phyloP scores from a whole-genome alignment of 108 stramenopile genomes.

The Nannochloropsis oceanica region DNA sequence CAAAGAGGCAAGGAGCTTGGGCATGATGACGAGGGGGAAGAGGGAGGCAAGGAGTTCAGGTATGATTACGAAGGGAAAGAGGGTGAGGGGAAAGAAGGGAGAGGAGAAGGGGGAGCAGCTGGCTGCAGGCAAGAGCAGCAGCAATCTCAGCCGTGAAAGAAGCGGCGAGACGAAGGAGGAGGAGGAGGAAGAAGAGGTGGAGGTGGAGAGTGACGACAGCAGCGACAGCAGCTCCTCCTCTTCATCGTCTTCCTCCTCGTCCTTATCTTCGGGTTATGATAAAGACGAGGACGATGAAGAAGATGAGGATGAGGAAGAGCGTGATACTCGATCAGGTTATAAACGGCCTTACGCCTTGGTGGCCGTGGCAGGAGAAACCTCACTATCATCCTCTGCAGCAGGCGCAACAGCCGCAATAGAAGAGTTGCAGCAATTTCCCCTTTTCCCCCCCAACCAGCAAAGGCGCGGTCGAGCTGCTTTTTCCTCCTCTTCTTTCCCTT shows the following conservation, averaged over 20 bases:
- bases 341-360: not conserved
- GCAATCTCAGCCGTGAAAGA: not conserved
- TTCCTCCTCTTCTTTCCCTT: not conserved
- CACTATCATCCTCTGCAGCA: not conserved
- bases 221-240: not conserved
- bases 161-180: not conserved
- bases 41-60: not conserved
- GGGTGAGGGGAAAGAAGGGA: not conserved
- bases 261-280: not conserved
- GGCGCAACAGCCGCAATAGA: not conserved
- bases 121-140: not conserved
- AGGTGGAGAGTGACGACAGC: not conserved
- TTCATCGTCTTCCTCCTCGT: too few species aligned
- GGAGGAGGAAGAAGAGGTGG: not conserved
- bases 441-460: too few species aligned
- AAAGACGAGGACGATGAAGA: not conserved
- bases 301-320: not conserved
- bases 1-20: not conserved
- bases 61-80: not conserved
- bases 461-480: too few species aligned
- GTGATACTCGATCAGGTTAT: not conserved
- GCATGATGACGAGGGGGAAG: not conserved
- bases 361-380: not conserved
- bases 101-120: not conserved
- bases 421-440: too few species aligned